Percentiles rank a stretch among this genome's conserved stretches.
phyloP scores from a whole-genome alignment of 2,329 filamentous ascomycete genomes.

The Penicillium hordei region DNA sequence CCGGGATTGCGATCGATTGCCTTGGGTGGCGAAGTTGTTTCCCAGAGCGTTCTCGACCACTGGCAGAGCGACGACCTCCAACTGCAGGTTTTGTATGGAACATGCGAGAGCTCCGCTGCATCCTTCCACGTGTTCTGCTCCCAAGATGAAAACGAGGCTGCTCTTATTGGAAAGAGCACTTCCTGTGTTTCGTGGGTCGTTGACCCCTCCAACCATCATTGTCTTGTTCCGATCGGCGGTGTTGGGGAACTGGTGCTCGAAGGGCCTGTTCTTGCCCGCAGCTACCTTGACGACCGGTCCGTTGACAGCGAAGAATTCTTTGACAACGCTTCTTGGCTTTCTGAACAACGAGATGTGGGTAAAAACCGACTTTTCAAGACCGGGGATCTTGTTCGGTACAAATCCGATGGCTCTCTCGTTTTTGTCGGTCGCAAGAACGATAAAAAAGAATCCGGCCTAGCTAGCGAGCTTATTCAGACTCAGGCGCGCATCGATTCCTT shows the following conservation, averaged over 20 bases:
- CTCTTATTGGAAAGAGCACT: slow-evolving; percentile 24
- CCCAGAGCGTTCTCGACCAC: background rate
- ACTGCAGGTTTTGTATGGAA: slow-evolving; percentile 28
- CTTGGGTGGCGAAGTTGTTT: slow-evolving; percentile 22
- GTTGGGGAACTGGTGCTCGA: slow-evolving; percentile 28
- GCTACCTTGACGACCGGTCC: slow-evolving; percentile 57
- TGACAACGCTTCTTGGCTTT: slow-evolving; percentile 34
- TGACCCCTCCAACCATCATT: slow-evolving; percentile 27
- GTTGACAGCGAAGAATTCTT: slow-evolving; percentile 54
- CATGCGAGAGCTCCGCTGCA: slow-evolving; percentile 27
- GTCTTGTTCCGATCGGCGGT: slow-evolving; percentile 38
- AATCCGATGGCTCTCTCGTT: slow-evolving; percentile 36
- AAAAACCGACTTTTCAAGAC: slow-evolving; percentile 35
- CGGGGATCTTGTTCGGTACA: slow-evolving; percentile 41
- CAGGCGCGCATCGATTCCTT: slow-evolving; percentile 17
- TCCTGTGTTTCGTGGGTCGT: slow-evolving; percentile 38
- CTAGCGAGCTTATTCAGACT: slow-evolving; percentile 8
- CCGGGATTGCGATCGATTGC: slow-evolving; percentile 27
- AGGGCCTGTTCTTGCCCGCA: slow-evolving; percentile 54
- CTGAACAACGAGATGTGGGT: slow-evolving; percentile 21
- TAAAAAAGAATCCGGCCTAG: background rate
- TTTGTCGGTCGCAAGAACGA: slow-evolving; percentile 35
- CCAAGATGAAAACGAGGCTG: background rate
- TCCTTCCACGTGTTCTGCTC: slow-evolving; percentile 19
- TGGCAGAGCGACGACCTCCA: slow-evolving; percentile 22